A percentile compares a stretch with the other conserved stretches of the same genome.
Conservation (phyloP, 805 yeast species). For the Torulaspora delbrueckii region DNA sequence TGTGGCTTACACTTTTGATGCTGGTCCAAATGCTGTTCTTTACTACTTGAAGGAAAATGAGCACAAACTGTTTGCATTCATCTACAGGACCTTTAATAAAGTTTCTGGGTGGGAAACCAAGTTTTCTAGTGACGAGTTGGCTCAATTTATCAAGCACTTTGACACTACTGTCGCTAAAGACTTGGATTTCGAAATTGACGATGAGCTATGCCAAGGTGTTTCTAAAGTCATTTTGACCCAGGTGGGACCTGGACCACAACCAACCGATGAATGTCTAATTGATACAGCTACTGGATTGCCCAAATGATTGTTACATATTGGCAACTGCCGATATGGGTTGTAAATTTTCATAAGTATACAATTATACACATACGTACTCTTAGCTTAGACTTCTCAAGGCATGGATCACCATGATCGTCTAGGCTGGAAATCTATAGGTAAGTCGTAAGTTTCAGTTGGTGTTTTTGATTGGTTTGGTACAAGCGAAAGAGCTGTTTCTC, state of each 20-base stretch:
- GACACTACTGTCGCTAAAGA: slow-evolving; percentile 30
- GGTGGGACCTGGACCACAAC: slow-evolving; percentile 85
- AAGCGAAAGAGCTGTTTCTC: background rate
- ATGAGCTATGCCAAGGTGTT: slow-evolving; percentile 62
- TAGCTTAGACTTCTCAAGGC: background rate
- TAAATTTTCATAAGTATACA: slow-evolving; percentile 1
- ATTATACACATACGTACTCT: background rate
- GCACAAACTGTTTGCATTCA: slow-evolving; percentile 61
- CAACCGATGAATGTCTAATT: slow-evolving; percentile 51
- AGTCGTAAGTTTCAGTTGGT: background rate
- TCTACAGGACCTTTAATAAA: slow-evolving; percentile 53
- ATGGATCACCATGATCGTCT: background rate
- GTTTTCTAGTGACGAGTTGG: slow-evolving; percentile 31
- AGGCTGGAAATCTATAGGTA: background rate
- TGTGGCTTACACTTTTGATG: slow-evolving; percentile 97
- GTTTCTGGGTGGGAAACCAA: slow-evolving; percentile 67
- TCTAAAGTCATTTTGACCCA: slow-evolving; percentile 77
- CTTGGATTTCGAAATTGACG: slow-evolving; percentile 41
- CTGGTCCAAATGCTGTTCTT: slow-evolving; percentile 98
- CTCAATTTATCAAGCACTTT: slow-evolving; percentile 23
- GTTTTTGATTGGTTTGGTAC: background rate
- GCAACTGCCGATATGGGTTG: background rate
- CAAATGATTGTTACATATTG: slow-evolving; percentile 25
- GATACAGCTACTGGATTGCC: slow-evolving; percentile 59
- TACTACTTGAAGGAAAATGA: slow-evolving; percentile 81